Evolutionary conservation across 1,284 basidiomycete species (phyloP).

Genomic region (Agaricales sp.): DNA sequence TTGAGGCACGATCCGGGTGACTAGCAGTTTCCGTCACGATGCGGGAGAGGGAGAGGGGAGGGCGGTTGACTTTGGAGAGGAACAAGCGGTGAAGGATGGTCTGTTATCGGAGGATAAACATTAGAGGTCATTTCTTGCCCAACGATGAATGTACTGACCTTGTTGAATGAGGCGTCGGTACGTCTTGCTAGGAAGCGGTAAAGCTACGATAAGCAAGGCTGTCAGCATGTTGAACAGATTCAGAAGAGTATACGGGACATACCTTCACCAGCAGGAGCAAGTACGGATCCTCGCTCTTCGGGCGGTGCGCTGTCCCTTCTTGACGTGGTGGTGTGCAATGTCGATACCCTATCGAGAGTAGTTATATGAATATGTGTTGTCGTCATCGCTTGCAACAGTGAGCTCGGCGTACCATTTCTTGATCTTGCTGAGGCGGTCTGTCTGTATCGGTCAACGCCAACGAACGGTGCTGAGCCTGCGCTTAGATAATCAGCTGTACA

Average conservation of each 20-base stretch:
- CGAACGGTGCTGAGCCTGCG: no score
- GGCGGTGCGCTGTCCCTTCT: constrained; percentile 94
- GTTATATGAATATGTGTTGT: constrained; percentile 13
- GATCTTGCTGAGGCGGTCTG: constrained; percentile 38
- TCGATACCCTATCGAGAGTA: constrained; percentile 79
- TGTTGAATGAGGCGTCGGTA: constrained; percentile 96
- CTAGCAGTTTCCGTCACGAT: constrained; percentile 75
- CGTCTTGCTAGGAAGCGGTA: constrained; percentile 99
- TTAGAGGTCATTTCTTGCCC: constrained; percentile 5
- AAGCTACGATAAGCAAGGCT: constrained; percentile 66
- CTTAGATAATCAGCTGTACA: not conserved
- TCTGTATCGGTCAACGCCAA: no score
- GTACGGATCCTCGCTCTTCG: constrained; percentile 99
- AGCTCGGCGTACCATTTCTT: constrained; percentile 68
- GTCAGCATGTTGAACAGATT: constrained; percentile 9
- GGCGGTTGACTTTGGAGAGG: constrained; percentile 96
- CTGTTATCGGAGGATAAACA: constrained; percentile 34
- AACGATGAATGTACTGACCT: constrained; percentile 36
- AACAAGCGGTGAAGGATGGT: constrained; percentile 94
- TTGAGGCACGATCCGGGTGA: constrained; percentile 63
- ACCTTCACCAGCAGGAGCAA: constrained; percentile 98
- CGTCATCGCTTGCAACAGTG: constrained; percentile 15
- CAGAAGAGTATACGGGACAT: constrained; percentile 14
- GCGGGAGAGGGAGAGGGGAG: constrained; percentile 90
- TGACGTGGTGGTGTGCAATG: constrained; percentile 96